Conservation (phyloP, 1,284 basidiomycete genomes). For the Polyporus tsugae region DNA sequence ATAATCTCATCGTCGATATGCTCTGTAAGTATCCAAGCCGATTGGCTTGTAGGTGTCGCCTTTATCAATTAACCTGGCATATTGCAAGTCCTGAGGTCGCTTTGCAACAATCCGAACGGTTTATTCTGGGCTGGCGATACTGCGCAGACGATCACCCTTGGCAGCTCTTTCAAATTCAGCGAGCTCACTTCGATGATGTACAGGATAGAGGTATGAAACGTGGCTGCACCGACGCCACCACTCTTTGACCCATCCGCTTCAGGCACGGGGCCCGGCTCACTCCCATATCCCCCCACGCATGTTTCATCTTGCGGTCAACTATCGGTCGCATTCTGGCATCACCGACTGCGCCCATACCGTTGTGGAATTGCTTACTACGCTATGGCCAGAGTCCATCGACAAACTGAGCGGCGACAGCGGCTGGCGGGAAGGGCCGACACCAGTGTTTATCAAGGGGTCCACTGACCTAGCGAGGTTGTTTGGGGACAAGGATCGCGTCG, state of each 20-base stretch:
- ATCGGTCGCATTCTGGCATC: slow-evolving; percentile 73
- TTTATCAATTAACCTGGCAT: background rate
- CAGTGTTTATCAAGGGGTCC: slow-evolving; percentile 57
- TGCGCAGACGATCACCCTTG: slow-evolving; percentile 79
- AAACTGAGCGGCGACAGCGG: slow-evolving; percentile 63
- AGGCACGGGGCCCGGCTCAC: background rate
- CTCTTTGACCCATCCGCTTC: background rate
- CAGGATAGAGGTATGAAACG: slow-evolving; percentile 64
- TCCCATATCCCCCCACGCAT: slow-evolving; percentile 44
- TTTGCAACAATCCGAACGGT: slow-evolving; percentile 73
- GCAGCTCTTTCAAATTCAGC: slow-evolving; percentile 76
- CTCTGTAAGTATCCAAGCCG: background rate
- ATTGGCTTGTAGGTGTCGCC: background rate
- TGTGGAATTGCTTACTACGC: slow-evolving; percentile 63
- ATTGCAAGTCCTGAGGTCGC: slow-evolving; percentile 56
- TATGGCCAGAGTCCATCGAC: slow-evolving; percentile 77
- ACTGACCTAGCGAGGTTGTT: slow-evolving; percentile 50
- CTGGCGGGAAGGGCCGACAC: slow-evolving; percentile 62
- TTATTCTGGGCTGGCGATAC: slow-evolving; percentile 85
- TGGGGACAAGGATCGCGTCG: slow-evolving; percentile 65
- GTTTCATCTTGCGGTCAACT: slow-evolving; percentile 72
- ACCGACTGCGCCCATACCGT: slow-evolving; percentile 72
- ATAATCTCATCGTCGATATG: slow-evolving; percentile 73
- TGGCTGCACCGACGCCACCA: background rate
- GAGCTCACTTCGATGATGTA: slow-evolving; percentile 75